These are phyloP conservation scores for Plenodomus biglobosus DNA, from an alignment of 2,329 filamentous ascomycete genomes.

Conservation along the genomic window DNA sequence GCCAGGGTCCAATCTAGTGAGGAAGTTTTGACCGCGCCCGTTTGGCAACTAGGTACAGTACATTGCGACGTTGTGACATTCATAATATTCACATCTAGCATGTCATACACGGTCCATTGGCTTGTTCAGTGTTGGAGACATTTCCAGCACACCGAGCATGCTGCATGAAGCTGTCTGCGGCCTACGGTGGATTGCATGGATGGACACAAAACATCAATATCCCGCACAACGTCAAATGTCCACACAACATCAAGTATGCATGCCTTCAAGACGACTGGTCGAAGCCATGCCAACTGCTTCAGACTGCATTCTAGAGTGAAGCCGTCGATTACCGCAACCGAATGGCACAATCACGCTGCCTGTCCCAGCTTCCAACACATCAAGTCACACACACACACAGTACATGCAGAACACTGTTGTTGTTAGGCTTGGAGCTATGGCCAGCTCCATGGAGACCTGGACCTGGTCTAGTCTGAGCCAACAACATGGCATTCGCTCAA, in stretches of 20 bases:
- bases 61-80: too few species aligned
- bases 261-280: too few species aligned
- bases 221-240: too few species aligned
- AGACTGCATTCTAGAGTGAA: not conserved
- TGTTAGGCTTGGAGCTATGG: not conserved
- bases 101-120: not conserved
- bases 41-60: not conserved
- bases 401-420: too few species aligned
- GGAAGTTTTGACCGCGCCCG: not conserved
- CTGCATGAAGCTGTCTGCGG: too few species aligned
- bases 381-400: too few species aligned
- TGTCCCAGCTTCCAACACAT: too few species aligned
- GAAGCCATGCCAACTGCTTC: not conserved
- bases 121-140: too few species aligned
- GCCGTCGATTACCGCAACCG: not conserved
- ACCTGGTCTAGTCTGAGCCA: not conserved
- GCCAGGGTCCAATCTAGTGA: not conserved
- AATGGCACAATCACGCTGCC: not conserved
- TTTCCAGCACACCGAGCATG: not conserved
- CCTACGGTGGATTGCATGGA: too few species aligned
- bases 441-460: not conserved
- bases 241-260: too few species aligned
- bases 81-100: too few species aligned
- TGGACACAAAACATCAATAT: too few species aligned
- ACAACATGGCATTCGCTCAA: constrained; percentile 17